Conservation (phyloP, 495 filamentous ascomycete genomes). For the Aspergillus hancockii region DNA sequence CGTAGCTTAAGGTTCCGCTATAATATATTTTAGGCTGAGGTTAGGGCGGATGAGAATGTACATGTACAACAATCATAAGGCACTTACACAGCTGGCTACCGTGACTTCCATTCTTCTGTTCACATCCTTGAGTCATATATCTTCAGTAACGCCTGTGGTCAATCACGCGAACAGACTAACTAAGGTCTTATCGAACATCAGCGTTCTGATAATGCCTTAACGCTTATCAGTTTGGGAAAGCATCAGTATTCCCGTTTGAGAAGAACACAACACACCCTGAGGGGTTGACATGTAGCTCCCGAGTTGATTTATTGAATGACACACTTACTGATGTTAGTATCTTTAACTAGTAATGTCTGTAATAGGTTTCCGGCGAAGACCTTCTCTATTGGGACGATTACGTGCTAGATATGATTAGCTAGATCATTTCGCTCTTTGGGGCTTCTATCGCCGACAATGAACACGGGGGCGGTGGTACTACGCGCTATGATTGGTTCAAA, state of each 20-base stretch:
- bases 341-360: not conserved
- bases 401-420: not conserved
- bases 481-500: constrained; percentile 18
- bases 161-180: too few species aligned
- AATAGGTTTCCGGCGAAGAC: not conserved
- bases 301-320: not conserved
- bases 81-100: too few species aligned
- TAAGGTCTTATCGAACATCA: not conserved
- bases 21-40: too few species aligned
- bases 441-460: not conserved
- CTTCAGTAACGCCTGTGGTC: too few species aligned
- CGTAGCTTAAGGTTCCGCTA: too few species aligned
- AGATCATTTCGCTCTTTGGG: not conserved
- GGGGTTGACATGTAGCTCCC: not conserved
- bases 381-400: not conserved
- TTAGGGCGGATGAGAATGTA: too few species aligned
- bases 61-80: too few species aligned
- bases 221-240: not conserved
- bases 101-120: not conserved
- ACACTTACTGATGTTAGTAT: not conserved
- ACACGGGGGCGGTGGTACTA: constrained; percentile 1
- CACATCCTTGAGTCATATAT: too few species aligned
- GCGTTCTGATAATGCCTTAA: not conserved
- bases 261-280: not conserved
- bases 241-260: too few species aligned